Conservation (phyloP, 1,284 basidiomycete genomes). For the Cutaneotrichosporon sp. region DNA sequence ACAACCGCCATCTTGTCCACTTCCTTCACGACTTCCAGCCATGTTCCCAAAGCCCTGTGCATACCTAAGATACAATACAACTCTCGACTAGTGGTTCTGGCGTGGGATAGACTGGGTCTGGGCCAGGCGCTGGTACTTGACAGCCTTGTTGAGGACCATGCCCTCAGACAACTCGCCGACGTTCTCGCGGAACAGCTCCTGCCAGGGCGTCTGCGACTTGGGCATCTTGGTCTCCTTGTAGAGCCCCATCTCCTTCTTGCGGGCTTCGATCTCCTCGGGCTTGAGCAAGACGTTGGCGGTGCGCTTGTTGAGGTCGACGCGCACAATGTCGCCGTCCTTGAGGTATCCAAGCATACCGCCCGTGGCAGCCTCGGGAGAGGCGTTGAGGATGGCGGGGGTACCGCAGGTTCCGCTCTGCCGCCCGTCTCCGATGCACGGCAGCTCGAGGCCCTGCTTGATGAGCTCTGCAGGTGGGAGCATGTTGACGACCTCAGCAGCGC, state of each 20-base stretch:
- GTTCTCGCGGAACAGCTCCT: constrained; percentile 49
- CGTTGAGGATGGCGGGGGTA: constrained; percentile 52
- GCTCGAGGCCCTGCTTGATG: constrained; percentile 51
- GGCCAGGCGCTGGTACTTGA: constrained; percentile 52
- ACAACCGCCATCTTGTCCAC: no score
- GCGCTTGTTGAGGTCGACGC: constrained; percentile 48
- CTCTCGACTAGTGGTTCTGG: constrained; percentile 43
- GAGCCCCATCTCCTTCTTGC: constrained; percentile 42
- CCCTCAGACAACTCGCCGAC: constrained; percentile 50
- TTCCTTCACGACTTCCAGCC: no score
- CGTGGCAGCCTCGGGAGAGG: constrained; percentile 50
- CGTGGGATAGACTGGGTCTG: constrained; percentile 45
- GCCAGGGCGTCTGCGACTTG: constrained; percentile 51
- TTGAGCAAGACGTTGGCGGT: constrained; percentile 43
- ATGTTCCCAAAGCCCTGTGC: neutral
- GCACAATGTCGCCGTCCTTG: constrained; percentile 50
- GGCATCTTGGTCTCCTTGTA: constrained; percentile 36
- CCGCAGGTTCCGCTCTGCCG: constrained; percentile 52
- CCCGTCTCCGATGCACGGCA: constrained; percentile 54
- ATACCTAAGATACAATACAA: neutral
- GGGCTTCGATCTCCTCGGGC: constrained; percentile 38
- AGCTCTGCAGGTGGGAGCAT: constrained; percentile 52
- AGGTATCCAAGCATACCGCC: constrained; percentile 52
- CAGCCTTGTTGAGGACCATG: constrained; percentile 49
- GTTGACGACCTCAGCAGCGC: constrained; percentile 52